These are phyloP conservation scores for Sporothrix euskadiensis DNA, from an alignment of 2,329 filamentous ascomycete species.

Conservation along the genomic window DNA sequence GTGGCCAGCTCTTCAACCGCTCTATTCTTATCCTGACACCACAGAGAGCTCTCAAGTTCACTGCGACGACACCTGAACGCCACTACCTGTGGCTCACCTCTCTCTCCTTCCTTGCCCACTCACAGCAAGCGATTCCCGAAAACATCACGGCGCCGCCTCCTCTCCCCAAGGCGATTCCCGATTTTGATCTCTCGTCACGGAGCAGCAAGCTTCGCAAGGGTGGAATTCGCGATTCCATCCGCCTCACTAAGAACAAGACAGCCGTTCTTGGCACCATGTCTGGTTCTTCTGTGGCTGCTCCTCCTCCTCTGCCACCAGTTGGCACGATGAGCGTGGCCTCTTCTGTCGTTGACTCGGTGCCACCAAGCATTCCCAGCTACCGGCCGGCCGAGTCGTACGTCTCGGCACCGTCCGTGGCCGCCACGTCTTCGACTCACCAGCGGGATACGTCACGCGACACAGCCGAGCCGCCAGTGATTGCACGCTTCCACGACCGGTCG, in stretches of 20 bases:
- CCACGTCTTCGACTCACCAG: slow-evolving; percentile 42
- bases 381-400: slow-evolving; percentile 44
- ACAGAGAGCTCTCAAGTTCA: slow-evolving; percentile 92
- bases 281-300: slow-evolving; percentile 33
- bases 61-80: slow-evolving; percentile 75
- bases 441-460: slow-evolving; percentile 58
- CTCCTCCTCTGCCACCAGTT: slow-evolving; percentile 32
- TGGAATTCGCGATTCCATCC: slow-evolving; percentile 83
- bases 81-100: slow-evolving; percentile 96
- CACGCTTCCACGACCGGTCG: slow-evolving; percentile 60
- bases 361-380: slow-evolving; percentile 53
- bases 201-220: slow-evolving; percentile 51
- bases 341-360: slow-evolving; percentile 45
- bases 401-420: slow-evolving; percentile 33
- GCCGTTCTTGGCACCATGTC: slow-evolving; percentile 30
- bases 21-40: slow-evolving; percentile 95
- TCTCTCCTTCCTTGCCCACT: slow-evolving; percentile 91
- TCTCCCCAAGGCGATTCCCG: slow-evolving; percentile 47
- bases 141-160: slow-evolving; percentile 59
- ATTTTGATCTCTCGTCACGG: slow-evolving; percentile 50
- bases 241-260: slow-evolving; percentile 74
- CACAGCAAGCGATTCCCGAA: slow-evolving; percentile 76
- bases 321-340: slow-evolving; percentile 35
- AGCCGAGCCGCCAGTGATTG: slow-evolving; percentile 71
- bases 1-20: slow-evolving; percentile 72